Percentiles rank a stretch among this genome's conserved stretches.
phyloP scores from a whole-genome alignment of 2,329 filamentous ascomycete genomes.

The Xylariaceae sp. region DNA sequence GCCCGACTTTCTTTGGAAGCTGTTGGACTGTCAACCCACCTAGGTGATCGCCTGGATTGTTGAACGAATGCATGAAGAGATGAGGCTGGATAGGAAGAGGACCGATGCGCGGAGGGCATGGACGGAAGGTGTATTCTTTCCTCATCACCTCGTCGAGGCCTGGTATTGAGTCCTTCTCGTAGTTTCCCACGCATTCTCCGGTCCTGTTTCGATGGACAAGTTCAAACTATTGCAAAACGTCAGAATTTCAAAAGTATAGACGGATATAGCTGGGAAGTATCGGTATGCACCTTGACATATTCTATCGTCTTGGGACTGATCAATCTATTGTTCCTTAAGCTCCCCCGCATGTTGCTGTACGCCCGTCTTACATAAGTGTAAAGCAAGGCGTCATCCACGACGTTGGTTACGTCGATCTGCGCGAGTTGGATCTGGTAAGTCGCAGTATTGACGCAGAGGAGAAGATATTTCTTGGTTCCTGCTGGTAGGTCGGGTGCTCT shows the following conservation, averaged over 20 bases:
- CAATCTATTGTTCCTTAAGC: constrained; percentile 7
- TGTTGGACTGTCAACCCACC: constrained; percentile 6
- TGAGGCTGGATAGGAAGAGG: constrained; percentile 17
- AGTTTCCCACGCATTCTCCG: constrained; percentile 18
- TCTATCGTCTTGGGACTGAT: constrained; percentile 17
- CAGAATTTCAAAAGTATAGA: too few relatives aligned
- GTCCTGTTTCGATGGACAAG: constrained; percentile 15
- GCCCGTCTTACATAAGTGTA: constrained; percentile 10
- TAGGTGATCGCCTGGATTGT: constrained; percentile 18
- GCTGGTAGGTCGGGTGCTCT: constrained; percentile 1
- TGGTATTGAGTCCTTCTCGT: constrained; percentile 16
- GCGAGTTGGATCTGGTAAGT: constrained; percentile 6
- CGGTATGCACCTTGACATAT: constrained; percentile 13
- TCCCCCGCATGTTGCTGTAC: constrained; percentile 8
- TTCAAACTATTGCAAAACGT: constrained; percentile 9
- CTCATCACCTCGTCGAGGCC: constrained; percentile 10
- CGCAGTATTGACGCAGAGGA: constrained; percentile 20
- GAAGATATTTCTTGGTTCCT: constrained; percentile 17
- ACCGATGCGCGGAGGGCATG: constrained; percentile 18
- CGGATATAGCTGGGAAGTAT: background rate
- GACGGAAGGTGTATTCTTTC: constrained; percentile 15
- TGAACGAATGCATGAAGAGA: constrained; percentile 23
- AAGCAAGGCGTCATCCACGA: constrained; percentile 6
- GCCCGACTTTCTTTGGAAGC: constrained; percentile 14
- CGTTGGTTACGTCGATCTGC: constrained; percentile 18